Evolutionary conservation across 2,329 filamentous ascomycete genomes (phyloP), one percentile per base, ranked within the genome.

Genomic region (Cladophialophora psammophila): DNA sequence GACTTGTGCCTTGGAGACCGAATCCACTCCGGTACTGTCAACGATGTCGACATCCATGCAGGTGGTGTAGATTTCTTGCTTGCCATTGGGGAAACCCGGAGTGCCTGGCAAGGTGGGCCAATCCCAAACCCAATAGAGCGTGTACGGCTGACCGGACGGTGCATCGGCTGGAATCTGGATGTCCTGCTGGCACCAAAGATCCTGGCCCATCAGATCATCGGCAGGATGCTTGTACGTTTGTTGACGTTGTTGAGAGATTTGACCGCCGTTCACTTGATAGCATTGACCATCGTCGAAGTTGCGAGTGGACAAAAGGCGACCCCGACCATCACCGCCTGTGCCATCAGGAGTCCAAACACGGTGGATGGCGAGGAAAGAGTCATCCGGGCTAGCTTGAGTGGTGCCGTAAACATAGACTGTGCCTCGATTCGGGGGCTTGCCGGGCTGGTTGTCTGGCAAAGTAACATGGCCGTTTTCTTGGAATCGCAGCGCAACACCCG

Each of bases 101-200:
- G 69, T 75, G 42, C 74, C 73, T 10, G 79, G 74, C n/a, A 71
- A 82, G 13, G 87, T 89, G 2, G 90, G 90, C 92, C 93, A 99
- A 78, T 96, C 91, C 95, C 95, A 98, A 54, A 97, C 90, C 94
- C 94, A 98, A 83, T 97, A 96, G 60, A 97, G 80, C 2, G 93
- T 94, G 77, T 94, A 92, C 34, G 85, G 84, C 35, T 88, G 86
- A 53, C 88, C 88, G 9, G 83, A 78, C n/a, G 85, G 78, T 55
- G 88, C 81, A 72, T 91, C 86, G 5, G 82, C 75, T 0, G 95
- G 95, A 13, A 99, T 82, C 74, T 89, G 84, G 56, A 97, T 82
- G 75, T 95, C 89, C 40, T 89, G 89, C 78, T 97, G 94, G 80
- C 95, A 98, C 81, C 85, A 89, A 59, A 94, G 82, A 73, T 90